These are phyloP conservation scores for Sporothrix humicola DNA, from an alignment of 2,329 filamentous ascomycete species.

Conservation along the genomic window DNA sequence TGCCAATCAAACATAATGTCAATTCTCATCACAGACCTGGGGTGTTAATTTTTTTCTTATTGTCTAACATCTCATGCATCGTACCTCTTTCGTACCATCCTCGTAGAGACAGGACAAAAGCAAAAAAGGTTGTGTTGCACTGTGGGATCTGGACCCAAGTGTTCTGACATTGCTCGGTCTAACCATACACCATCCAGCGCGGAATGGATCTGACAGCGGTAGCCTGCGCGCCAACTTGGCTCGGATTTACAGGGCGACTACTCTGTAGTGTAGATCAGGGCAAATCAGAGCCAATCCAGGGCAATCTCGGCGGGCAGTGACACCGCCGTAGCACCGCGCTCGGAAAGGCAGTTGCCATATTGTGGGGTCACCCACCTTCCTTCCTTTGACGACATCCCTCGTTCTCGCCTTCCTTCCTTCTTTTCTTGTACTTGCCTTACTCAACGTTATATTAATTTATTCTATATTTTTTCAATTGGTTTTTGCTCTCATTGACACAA, in stretches of 20 bases:
- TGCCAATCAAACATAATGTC: background rate
- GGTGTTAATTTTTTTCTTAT: background rate
- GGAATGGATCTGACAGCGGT: background rate
- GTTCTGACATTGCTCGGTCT: background rate
- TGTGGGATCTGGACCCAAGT: background rate
- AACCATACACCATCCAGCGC: background rate
- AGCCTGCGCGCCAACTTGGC: background rate
- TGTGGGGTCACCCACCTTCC: background rate
- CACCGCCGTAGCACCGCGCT: background rate
- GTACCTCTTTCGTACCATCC: background rate
- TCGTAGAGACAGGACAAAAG: background rate
- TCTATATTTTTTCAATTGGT: background rate
- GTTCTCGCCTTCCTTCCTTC: background rate
- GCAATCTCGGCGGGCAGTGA: too few species aligned
- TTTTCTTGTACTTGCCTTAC: background rate
- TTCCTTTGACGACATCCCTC: background rate
- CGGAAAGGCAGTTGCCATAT: constrained; percentile 8
- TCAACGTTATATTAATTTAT: background rate
- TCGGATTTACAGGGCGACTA: background rate
- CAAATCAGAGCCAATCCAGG: background rate
- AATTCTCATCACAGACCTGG: background rate
- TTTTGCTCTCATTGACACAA: background rate
- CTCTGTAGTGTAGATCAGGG: background rate
- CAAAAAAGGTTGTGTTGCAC: background rate
- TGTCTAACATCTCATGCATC: background rate